Percentiles rank a stretch among this genome's conserved stretches.
Conservation (phyloP, 257 asterid species). For the Solanum okadae region DNA sequence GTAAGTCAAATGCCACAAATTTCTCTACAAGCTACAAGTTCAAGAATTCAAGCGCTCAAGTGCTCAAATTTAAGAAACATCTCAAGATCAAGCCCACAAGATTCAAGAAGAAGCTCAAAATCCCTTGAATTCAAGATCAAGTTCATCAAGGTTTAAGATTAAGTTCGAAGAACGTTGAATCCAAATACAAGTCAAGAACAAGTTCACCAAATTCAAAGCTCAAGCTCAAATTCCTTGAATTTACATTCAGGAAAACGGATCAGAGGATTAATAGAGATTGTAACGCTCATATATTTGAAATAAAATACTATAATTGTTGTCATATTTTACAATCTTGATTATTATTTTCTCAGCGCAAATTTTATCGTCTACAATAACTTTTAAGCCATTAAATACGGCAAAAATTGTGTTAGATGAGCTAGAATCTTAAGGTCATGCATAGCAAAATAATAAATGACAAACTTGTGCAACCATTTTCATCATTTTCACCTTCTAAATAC, state of each 20-base stretch:
- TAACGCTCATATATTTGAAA: neutral
- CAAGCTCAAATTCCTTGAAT: neutral
- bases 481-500: neutral
- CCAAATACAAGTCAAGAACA: neutral
- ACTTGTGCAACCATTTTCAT: neutral
- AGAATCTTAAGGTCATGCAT: neutral
- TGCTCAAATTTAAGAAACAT: neutral
- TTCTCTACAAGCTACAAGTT: neutral
- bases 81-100: neutral
- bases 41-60: neutral
- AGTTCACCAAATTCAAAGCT: neutral
- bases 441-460: neutral
- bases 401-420: neutral
- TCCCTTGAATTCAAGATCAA: neutral
- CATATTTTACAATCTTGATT: neutral
- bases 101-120: too few relatives aligned
- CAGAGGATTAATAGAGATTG: too few relatives aligned
- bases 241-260: too few relatives aligned
- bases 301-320: neutral
- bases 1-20: neutral
- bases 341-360: neutral
- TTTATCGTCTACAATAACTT: neutral
- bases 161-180: neutral
- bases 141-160: neutral
- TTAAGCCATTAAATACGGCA: neutral